phyloP scores from a whole-genome alignment of 257 asterid species.

The Thymus mandschuricus region DNA sequence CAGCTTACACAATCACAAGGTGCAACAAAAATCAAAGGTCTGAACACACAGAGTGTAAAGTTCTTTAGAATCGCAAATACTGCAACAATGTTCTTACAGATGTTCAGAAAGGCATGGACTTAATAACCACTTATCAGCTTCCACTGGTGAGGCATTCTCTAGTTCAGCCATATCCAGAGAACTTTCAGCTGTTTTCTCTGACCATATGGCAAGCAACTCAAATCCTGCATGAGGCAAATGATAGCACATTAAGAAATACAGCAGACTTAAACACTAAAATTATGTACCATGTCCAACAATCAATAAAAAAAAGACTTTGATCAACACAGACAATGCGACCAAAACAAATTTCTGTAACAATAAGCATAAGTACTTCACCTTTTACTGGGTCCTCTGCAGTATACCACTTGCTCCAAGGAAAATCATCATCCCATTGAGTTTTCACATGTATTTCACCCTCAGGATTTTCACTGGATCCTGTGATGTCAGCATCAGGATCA shows the following conservation, averaged over 20 bases:
- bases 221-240: conserved; percentile 56
- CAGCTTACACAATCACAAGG: conserved; percentile 24
- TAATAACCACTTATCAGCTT: conserved; percentile 89
- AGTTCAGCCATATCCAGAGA: conserved; percentile 92
- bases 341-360: background rate
- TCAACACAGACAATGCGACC: conserved; percentile 8
- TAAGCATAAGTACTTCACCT: conserved; percentile 51
- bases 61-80: background rate
- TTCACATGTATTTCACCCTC: conserved; percentile 51
- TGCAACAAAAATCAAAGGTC: conserved; percentile 17
- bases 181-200: conserved; percentile 70
- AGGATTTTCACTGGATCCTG: conserved; percentile 51
- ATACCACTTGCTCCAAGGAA: conserved; percentile 98
- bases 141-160: conserved; percentile 79
- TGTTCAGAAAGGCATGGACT: conserved; percentile 62
- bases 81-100: conserved; percentile 58
- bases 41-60: background rate
- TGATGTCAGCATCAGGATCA: conserved; percentile 48
- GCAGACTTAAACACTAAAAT: conserved; percentile 16
- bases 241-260: conserved; percentile 15
- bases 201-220: conserved; percentile 70
- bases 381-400: conserved; percentile 87
- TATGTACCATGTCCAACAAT: conserved; percentile 15
- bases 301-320: conserved; percentile 16
- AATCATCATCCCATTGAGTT: conserved; percentile 83